These are phyloP conservation scores for Paramecium primaurelia DNA, from an alignment of 73 alveolate species.

Conservation along the genomic window DNA sequence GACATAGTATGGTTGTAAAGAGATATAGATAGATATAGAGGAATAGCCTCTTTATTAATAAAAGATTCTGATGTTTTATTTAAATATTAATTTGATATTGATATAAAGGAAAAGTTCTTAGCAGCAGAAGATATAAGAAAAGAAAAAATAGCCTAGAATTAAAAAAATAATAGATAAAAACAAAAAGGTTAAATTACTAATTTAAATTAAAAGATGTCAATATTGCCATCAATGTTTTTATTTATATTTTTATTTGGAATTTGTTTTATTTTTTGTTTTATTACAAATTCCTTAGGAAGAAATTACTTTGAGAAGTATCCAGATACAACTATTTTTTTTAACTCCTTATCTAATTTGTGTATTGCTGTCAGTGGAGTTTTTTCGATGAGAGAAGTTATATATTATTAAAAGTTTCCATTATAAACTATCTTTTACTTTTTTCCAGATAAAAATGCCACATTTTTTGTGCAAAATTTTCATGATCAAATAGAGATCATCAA, in stretches of 20 bases:
- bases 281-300: background rate
- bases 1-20: slow-evolving; percentile 24
- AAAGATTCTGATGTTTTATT: slow-evolving; percentile 32
- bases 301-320: background rate
- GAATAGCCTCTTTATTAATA: background rate
- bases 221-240: background rate
- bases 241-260: background rate
- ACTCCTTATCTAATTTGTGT: background rate
- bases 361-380: slow-evolving; percentile 20
- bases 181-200: background rate
- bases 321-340: background rate
- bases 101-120: slow-evolving; percentile 3
- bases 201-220: background rate
- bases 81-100: slow-evolving; percentile 43
- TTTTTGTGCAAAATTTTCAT: background rate
- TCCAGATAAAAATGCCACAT: slow-evolving; percentile 20
- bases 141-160: background rate
- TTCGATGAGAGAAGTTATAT: background rate
- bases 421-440: background rate
- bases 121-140: slow-evolving; percentile 37
- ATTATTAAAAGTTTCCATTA: background rate
- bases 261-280: background rate
- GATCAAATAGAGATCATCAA: background rate
- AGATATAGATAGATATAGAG: slow-evolving; percentile 46
- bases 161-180: background rate